Evolutionary conservation across 2,329 filamentous ascomycete genomes (phyloP), one percentile per base, ranked within the genome.

Genomic region (Chaetomium globosum): DNA sequence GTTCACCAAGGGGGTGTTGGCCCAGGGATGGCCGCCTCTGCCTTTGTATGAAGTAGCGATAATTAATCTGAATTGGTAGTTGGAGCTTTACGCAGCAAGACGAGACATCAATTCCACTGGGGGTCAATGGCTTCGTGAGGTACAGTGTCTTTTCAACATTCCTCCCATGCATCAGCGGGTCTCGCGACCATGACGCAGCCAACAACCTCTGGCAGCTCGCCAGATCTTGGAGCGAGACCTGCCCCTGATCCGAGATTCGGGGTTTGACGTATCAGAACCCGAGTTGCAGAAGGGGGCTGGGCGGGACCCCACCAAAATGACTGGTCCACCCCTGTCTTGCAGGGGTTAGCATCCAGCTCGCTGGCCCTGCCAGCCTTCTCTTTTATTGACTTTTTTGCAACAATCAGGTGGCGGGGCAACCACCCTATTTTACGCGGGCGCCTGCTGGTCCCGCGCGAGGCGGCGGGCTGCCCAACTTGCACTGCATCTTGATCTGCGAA

Each of bases 371-470:
- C 73, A 72, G 69, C 71, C 71, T 71, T 68, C 65, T 65, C 64
- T 68, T 73, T 73, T 74, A 70, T 73, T 73, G 70, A 72, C 68
- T 70, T 72, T 72, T 71, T 57, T 26, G 54, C 56, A 64, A 60
- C 53, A 69, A 70, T 64, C 39, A 69, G 69, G 71, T 74, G 73
- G 73, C 73, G 71, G 73, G 73, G 73, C 73, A 74, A 74, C 73
- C 63, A 43, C 26, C 56, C 63, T 72, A 73, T 73, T 72, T 73
- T 60, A 68, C 61, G 33, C 58, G 55, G 62, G 63, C 59, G 60
- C 63, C 57, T 65, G 61, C 64, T 21, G 31, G 36, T 33, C 31
- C 61, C 58, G 52, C 54, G 63, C 61, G 12, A 36, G 39, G 31
- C 33, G 36, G 53, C 49, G 48, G 52, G 16, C 52, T 31, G 61